Evolutionary conservation across 768 basidiomycete species (phyloP).

Genomic region (Leccinum pellstonianum): DNA sequence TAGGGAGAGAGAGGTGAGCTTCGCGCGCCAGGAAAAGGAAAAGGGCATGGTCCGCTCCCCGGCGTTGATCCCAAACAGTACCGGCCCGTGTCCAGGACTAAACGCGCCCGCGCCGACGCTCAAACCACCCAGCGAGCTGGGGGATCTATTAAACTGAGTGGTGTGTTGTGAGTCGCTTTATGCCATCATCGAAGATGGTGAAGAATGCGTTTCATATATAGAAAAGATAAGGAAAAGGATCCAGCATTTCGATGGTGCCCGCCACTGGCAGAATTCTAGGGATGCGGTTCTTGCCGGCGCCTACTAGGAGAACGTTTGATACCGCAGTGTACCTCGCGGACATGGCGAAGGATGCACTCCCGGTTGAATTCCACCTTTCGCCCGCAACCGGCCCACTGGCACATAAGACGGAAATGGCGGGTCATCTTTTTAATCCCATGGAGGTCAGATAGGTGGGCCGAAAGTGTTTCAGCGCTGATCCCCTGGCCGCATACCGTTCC

Average conservation of each 20-base stretch:
- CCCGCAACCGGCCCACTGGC: slow-evolving; percentile 15
- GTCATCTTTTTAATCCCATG: slow-evolving; percentile 15
- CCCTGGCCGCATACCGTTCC: not conserved
- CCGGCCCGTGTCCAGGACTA: slow-evolving; percentile 32
- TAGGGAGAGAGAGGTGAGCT: too few relatives aligned
- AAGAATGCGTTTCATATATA: too few relatives aligned
- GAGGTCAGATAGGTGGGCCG: slow-evolving; percentile 10
- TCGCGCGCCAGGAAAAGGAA: not conserved
- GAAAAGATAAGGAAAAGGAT: too few relatives aligned
- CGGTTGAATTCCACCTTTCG: slow-evolving; percentile 13
- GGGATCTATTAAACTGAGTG: slow-evolving; percentile 30
- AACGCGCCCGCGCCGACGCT: slow-evolving; percentile 29
- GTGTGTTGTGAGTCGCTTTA: too few relatives aligned
- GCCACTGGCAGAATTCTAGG: not conserved
- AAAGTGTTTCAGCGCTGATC: not conserved
- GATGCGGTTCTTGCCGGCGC: not conserved
- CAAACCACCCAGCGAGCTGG: slow-evolving; percentile 31
- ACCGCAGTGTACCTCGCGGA: slow-evolving; percentile 15
- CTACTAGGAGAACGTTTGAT: slow-evolving; percentile 8
- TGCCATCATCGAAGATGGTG: too few relatives aligned
- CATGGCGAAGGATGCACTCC: slow-evolving; percentile 20
- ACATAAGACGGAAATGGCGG: not conserved
- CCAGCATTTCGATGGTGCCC: too few relatives aligned
- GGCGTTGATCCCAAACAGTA: slow-evolving; percentile 32
- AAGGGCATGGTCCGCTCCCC: slow-evolving; percentile 29